Conservation (phyloP, 176 grass and related monocot genomes). For the Thalia dealbata region DNA sequence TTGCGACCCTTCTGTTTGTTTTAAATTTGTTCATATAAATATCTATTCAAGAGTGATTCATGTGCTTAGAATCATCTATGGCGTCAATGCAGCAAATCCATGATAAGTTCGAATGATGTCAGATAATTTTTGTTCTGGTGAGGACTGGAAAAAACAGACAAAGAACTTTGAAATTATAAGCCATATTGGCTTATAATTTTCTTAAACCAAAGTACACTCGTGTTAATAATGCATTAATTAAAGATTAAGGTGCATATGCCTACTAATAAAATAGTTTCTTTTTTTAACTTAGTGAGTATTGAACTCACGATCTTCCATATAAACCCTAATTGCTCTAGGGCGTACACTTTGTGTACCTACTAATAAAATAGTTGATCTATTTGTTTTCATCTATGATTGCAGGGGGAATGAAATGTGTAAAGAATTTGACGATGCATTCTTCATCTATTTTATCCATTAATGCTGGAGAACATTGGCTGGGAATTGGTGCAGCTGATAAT, state of each 20-base stretch:
- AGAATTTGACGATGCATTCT: constrained; percentile 80
- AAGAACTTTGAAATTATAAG: not conserved
- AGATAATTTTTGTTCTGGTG: too few species aligned
- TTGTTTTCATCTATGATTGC: constrained; percentile 8
- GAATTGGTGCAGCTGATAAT: constrained; percentile 95
- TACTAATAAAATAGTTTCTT: too few species aligned
- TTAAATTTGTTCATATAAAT: not conserved
- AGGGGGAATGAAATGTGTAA: constrained; percentile 91
- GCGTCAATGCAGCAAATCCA: too few species aligned
- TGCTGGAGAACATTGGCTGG: constrained; percentile 87
- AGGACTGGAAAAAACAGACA: not conserved
- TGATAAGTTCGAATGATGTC: too few species aligned
- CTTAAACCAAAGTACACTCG: too few species aligned
- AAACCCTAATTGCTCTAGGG: too few species aligned
- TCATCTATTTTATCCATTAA: constrained; percentile 80
- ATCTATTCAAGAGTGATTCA: too few species aligned
- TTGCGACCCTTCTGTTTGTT: not conserved
- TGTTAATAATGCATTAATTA: too few species aligned
- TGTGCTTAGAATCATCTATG: too few species aligned
- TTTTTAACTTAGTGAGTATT: too few species aligned
- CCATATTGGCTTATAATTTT: not conserved
- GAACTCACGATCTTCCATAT: too few species aligned
- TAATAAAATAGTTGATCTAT: not conserved
- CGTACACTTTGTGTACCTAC: too few species aligned
- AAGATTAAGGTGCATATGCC: not conserved